Conservation (phyloP, 2,329 filamentous ascomycete species). For the Aureobasidium pullulans region DNA sequence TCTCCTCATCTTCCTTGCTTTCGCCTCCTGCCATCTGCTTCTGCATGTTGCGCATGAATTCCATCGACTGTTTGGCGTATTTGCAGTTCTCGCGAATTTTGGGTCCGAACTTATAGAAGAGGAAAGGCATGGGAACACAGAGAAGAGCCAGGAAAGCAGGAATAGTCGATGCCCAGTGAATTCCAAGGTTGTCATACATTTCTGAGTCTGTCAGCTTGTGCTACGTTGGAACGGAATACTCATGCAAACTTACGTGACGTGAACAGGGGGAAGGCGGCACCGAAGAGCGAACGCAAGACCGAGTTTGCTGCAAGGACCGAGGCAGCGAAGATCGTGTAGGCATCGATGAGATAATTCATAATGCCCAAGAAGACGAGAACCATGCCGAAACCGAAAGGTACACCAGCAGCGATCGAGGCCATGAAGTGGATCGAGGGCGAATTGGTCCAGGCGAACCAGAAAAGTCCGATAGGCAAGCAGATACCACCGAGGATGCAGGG, state of each 20-base stretch:
- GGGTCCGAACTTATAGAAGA: conserved; percentile 67
- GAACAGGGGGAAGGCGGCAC: conserved; percentile 74
- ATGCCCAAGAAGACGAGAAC: conserved; percentile 58
- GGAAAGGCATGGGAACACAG: conserved; percentile 66
- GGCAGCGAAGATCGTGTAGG: conserved; percentile 66
- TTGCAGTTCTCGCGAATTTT: conserved; percentile 60
- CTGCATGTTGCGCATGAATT: conserved; percentile 46
- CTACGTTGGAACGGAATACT: too few relatives aligned
- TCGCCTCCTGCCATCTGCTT: conserved; percentile 19
- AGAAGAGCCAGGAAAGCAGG: conserved; percentile 66
- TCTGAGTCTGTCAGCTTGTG: conserved; percentile 25
- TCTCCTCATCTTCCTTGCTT: conserved; percentile 20
- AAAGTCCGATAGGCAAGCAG: conserved; percentile 55
- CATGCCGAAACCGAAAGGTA: conserved; percentile 52
- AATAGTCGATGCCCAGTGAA: conserved; percentile 68
- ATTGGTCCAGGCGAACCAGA: conserved; percentile 65
- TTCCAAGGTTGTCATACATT: conserved; percentile 49
- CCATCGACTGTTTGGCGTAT: conserved; percentile 60
- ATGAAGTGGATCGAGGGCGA: conserved; percentile 50
- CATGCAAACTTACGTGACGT: conserved; percentile 29
- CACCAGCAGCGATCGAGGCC: conserved; percentile 42
- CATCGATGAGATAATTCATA: conserved; percentile 62
- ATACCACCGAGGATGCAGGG: conserved; percentile 56
- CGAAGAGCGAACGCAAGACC: conserved; percentile 69
- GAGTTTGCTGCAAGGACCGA: conserved; percentile 71